Base-by-base conservation (phyloP, 306 rosid species). In the Senna tora region DNA sequence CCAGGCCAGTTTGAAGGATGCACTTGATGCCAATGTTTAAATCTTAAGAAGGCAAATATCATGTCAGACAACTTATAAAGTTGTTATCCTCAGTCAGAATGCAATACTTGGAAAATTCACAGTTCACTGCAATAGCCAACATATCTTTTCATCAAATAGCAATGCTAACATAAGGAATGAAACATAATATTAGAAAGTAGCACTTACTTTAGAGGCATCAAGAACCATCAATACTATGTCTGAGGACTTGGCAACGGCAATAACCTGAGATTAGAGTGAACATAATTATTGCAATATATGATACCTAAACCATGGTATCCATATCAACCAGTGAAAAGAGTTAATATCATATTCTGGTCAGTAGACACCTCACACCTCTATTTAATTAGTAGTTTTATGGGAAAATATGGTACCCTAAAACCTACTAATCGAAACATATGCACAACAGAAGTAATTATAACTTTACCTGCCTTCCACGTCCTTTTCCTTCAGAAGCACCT, bases 401-500 rank as follows among this genome's bases (percentile, higher is more conserved):
- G 5, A 33, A 39, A 39, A 66, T 33, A 43, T 8, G 21, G 9
- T 67, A 41, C 38, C 38, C 68, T 15, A 66, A 45, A 78, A 42
- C 21, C 9, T 47, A 17, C 57, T n/a, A 17, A 59, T 39, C 64
- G 46, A 56, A 65, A 62, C 33, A 61, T 17, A 34, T 33, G 13
- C 2, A n/a, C 75, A 62, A 60, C 51, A 57, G 42, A 19, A 33
- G 50, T 46, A 78, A 73, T 52, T 53, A 52, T 39, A 38, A 62
- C 55, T 42, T 82, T 81, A 95, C 99, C 99, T 95, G 99, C 77
- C 99, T 85, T 71, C 99, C 99, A 78, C 99, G 99, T 30, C 99
- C 99, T 85, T 95, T 95, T 71, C 99, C 99, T 82, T 95, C 99
- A 69, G 99, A 95, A 59, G 99, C 99, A 85, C 99, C 99, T 85